These are phyloP conservation scores for Myochromella boudieri DNA, from an alignment of 768 basidiomycete species.

Conservation along the genomic window DNA sequence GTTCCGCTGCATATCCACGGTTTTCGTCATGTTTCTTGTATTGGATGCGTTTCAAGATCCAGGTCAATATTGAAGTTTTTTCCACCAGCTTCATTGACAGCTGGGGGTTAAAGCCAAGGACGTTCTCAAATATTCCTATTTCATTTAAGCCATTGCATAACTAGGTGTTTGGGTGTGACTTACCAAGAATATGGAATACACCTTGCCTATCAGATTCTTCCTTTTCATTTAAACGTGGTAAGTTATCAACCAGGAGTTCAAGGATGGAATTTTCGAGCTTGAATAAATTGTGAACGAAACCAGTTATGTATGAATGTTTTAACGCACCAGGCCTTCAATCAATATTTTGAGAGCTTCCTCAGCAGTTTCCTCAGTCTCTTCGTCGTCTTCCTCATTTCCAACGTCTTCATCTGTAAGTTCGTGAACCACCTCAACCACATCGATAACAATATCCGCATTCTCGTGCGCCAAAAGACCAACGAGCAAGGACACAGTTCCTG, in stretches of 20 bases:
- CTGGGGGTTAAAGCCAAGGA: conserved; percentile 81
- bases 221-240: conserved; percentile 81
- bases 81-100: conserved; percentile 68
- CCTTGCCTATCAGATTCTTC: conserved; percentile 93
- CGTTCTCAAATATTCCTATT: conserved; percentile 88
- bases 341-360: conserved; percentile 74
- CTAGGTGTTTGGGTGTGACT: conserved; percentile 9
- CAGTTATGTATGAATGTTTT: conserved; percentile 1
- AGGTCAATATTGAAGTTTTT: conserved; percentile 74
- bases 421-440: conserved; percentile 87
- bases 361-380: conserved; percentile 61
- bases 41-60: conserved; percentile 78
- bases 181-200: conserved; percentile 90
- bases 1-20: conserved; percentile 88
- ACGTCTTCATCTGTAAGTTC: conserved; percentile 98
- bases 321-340: conserved; percentile 72
- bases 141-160: neutral
- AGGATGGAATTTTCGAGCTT: conserved; percentile 83
- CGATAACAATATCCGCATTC: conserved; percentile 96
- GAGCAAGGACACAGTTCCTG: conserved; percentile 67
- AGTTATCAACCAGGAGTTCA: conserved; percentile 88
- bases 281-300: neutral
- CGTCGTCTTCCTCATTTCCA: conserved; percentile 69
- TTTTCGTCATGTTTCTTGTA: conserved; percentile 83
- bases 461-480: conserved; percentile 92